Conservation (phyloP, 2,329 filamentous ascomycete genomes). For the Trichoderma cornu-damae region DNA sequence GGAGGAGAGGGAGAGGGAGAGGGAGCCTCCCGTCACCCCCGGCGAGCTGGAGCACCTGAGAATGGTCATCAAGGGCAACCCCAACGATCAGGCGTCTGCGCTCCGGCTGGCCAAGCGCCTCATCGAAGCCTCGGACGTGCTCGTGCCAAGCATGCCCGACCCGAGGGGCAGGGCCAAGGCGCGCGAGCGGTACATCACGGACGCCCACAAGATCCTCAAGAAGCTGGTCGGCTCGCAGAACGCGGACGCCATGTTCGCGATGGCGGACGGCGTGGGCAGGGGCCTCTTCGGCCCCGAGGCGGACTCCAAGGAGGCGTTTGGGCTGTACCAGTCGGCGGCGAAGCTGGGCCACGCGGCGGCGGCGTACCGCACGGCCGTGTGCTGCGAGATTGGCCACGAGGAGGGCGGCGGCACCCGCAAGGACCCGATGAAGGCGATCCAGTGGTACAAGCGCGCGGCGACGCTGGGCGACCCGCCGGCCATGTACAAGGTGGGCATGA, state of each 20-base stretch:
- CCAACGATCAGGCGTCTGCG: slow-evolving; percentile 65
- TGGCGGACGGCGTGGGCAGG: slow-evolving; percentile 84
- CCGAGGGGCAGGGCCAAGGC: slow-evolving; percentile 68
- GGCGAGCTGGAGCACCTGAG: slow-evolving; percentile 74
- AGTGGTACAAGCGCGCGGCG: slow-evolving; percentile 95
- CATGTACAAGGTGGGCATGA: slow-evolving; percentile 99
- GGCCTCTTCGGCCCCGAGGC: slow-evolving; percentile 72
- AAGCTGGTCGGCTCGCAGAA: slow-evolving; percentile 72
- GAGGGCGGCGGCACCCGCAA: slow-evolving; percentile 88
- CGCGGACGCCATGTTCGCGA: slow-evolving; percentile 84
- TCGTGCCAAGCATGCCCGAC: slow-evolving; percentile 61
- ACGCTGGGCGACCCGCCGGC: slow-evolving; percentile 84
- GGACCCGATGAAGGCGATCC: slow-evolving; percentile 88
- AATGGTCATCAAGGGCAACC: slow-evolving; percentile 62
- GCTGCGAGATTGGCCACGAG: slow-evolving; percentile 92
- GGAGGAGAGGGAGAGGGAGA: slow-evolving; percentile 26
- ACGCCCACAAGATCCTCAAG: slow-evolving; percentile 87
- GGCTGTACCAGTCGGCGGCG: slow-evolving; percentile 86
- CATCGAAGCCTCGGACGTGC: slow-evolving; percentile 74
- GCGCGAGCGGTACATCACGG: slow-evolving; percentile 76
- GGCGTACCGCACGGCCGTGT: slow-evolving; percentile 92
- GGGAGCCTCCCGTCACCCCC: slow-evolving; percentile 58
- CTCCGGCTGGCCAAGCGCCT: slow-evolving; percentile 75
- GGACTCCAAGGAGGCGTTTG: slow-evolving; percentile 89
- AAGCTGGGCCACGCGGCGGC: slow-evolving; percentile 81